These are phyloP conservation scores for Lizanozyma gosingica DNA, from an alignment of 1,139 yeast genomes.

Conservation along the genomic window DNA sequence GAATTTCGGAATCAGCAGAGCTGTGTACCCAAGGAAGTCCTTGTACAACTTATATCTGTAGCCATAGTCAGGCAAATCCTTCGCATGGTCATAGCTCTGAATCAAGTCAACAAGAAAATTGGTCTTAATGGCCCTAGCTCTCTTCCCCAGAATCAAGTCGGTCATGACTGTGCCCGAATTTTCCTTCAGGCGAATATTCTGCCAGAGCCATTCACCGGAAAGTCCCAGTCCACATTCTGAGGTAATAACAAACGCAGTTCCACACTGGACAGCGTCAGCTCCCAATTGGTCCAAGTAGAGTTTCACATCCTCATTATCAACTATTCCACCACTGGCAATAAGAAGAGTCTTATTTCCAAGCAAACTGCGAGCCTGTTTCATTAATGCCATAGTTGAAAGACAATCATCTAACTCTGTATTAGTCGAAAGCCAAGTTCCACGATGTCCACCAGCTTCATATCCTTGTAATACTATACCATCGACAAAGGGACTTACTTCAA, in stretches of 20 bases:
- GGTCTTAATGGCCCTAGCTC: slow-evolving; percentile 29
- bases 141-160: slow-evolving; percentile 27
- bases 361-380: slow-evolving; percentile 13
- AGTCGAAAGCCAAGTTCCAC: slow-evolving; percentile 32
- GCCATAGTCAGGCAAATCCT: slow-evolving; percentile 28
- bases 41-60: slow-evolving; percentile 26
- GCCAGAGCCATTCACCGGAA: neutral
- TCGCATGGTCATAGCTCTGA: slow-evolving; percentile 1
- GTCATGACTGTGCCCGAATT: slow-evolving; percentile 23
- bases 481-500: slow-evolving; percentile 14
- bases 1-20: slow-evolving; percentile 6
- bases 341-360: slow-evolving; percentile 14
- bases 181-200: neutral
- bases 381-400: slow-evolving; percentile 25
- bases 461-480: slow-evolving; percentile 43
- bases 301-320: slow-evolving; percentile 17
- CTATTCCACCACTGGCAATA: slow-evolving; percentile 42
- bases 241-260: slow-evolving; percentile 34
- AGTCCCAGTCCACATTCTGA: slow-evolving; percentile 15
- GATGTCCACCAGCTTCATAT: slow-evolving; percentile 48
- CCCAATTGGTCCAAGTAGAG: slow-evolving; percentile 20
- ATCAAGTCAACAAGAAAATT: neutral
- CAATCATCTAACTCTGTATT: slow-evolving; percentile 19
- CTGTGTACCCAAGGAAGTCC: slow-evolving; percentile 2
- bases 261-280: slow-evolving; percentile 40